Base-by-base conservation (phyloP, 495 filamentous ascomycete species). In the Sabuloglossum arenarium region DNA sequence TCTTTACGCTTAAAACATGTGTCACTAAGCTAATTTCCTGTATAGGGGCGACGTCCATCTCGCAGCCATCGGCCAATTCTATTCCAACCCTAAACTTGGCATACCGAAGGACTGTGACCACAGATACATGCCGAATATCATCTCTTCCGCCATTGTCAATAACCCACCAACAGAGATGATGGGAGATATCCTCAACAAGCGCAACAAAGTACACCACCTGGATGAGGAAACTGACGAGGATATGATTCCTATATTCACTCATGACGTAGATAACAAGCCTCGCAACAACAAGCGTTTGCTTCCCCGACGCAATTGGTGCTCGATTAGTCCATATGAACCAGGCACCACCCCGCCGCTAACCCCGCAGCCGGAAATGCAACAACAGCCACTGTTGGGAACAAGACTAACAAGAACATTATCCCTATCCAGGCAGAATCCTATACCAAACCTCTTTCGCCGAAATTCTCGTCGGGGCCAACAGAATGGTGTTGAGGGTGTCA, bases 221-320 rank as follows among this genome's bases (percentile, higher is more conserved):
- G 81, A 90, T 65, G 67, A 69, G 54, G 75, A 88, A 59, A 96
- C 91, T 0, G 88, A 97, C 57, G 91, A 98, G 67, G 80, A 88
- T 63, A 90, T 97, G 84, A 87, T 95, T 54, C 87, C 91, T 1
- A 79, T 97, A 54, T 98, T 98, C 67, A 74, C 72, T 0, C 79
- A 84, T 52, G 91, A 94, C 62, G 86, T 94, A 1, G 88, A 94
- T 62, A 85, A 85, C 46, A 89, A 88, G 63, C 71, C 79, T 11
- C 78, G 91, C 59, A 95, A 93, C 63, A 98, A 98, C 68, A 90
- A 87, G 61, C 78, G 79, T 56, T 70, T 98, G n/a, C 74, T 98
- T 12, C 88, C 89, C 28, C 80, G 93, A 39, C 77, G 88, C 29
- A 96, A 96, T 62, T 96, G 87, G 85, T 94, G 87, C 67, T 84